Percentiles rank a stretch among this genome's conserved stretches.
phyloP scores from a whole-genome alignment of 495 filamentous ascomycete species.

The Neurospora pannonica region DNA sequence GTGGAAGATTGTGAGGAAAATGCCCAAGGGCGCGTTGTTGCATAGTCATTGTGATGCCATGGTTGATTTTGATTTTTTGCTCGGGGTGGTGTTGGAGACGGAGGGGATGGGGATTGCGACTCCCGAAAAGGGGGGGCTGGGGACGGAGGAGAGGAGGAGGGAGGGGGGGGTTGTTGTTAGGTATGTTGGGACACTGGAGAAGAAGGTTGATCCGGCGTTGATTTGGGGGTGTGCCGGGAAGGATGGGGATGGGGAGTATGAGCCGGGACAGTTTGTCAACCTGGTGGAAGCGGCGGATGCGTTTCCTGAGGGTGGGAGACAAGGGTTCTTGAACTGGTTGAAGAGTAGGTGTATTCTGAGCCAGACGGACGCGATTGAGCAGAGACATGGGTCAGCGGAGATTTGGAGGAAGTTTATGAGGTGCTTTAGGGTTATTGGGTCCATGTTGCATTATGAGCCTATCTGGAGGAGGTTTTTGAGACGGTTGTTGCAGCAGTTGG shows the following conservation, averaged over 20 bases:
- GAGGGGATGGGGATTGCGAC: constrained; percentile 61
- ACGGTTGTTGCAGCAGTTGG: constrained; percentile 54
- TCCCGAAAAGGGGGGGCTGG: constrained; percentile 40
- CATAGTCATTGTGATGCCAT: constrained; percentile 87
- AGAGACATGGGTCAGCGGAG: constrained; percentile 68
- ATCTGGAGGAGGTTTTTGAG: constrained; percentile 71
- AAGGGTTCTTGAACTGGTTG: constrained; percentile 73
- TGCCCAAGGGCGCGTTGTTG: constrained; percentile 87
- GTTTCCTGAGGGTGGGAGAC: constrained; percentile 61
- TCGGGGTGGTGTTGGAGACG: constrained; percentile 60
- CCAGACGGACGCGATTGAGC: constrained; percentile 60
- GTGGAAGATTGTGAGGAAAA: constrained; percentile 71
- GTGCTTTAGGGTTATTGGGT: constrained; percentile 59
- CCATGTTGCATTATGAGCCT: constrained; percentile 80
- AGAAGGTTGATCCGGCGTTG: neutral
- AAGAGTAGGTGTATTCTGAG: constrained; percentile 60
- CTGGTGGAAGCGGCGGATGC: constrained; percentile 55
- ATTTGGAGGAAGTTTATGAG: constrained; percentile 71
- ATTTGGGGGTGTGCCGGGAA: neutral
- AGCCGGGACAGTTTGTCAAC: constrained; percentile 42
- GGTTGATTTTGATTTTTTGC: constrained; percentile 73
- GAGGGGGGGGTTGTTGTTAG: constrained; percentile 29
- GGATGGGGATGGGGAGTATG: constrained; percentile 36
- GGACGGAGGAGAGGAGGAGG: constrained; percentile 34
- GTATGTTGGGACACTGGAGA: neutral